Conservation (phyloP, 2,329 filamentous ascomycete species). For the Cytospora leucostoma region DNA sequence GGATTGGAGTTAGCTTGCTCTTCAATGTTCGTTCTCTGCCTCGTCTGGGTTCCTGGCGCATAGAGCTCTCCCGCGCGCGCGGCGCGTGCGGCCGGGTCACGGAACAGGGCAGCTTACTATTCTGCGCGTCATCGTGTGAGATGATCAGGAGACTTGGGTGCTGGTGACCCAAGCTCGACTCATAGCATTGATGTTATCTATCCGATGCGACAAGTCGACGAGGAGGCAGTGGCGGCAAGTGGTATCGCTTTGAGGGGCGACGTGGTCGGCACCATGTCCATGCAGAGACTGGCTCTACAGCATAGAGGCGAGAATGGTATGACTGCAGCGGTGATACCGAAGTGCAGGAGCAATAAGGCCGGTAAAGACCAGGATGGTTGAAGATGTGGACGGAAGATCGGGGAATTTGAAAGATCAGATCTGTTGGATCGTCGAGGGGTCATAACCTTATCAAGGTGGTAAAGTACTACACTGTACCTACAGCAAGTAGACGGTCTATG, state of each 20-base stretch:
- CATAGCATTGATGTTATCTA: conserved; percentile 24
- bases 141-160: conserved; percentile 16
- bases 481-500: neutral
- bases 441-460: neutral
- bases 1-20: neutral
- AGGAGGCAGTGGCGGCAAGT: conserved; percentile 24
- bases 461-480: too few relatives aligned
- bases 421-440: conserved; percentile 1
- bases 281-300: conserved; percentile 14
- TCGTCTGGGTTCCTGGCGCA: neutral
- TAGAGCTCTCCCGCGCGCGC: neutral
- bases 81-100: neutral
- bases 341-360: neutral
- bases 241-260: conserved; percentile 25
- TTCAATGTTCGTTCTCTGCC: neutral
- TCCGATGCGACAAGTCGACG: conserved; percentile 5
- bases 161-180: conserved; percentile 24
- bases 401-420: neutral
- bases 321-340: neutral
- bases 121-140: conserved; percentile 27
- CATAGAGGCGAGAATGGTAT: neutral
- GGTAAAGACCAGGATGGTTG: neutral
- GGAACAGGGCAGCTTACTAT: conserved; percentile 18
- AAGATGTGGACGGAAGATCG: neutral
- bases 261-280: conserved; percentile 27